These are phyloP conservation scores for Pythium sukuiense DNA, from an alignment of 352 stramenopile genomes.

Conservation along the genomic window DNA sequence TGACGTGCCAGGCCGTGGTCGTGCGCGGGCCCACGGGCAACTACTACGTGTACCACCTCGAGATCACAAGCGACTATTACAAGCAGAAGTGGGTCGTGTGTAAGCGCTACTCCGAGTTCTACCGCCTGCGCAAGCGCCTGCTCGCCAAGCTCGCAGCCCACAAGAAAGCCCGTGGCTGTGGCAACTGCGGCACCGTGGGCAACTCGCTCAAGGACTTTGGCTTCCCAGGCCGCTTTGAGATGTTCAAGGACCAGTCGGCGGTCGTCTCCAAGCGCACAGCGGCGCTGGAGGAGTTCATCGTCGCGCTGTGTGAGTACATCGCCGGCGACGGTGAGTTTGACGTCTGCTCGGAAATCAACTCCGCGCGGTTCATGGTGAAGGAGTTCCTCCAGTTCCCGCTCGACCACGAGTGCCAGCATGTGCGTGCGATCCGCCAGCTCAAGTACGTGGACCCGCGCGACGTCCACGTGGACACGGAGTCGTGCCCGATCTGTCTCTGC, in stretches of 20 bases:
- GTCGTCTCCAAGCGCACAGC: slow-evolving; percentile 65
- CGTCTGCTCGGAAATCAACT: slow-evolving; percentile 65
- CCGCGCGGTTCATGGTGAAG: slow-evolving; percentile 73
- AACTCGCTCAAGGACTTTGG: slow-evolving; percentile 65
- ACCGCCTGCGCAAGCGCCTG: slow-evolving; percentile 75
- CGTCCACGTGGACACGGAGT: slow-evolving; percentile 78
- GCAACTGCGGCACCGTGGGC: slow-evolving; percentile 52
- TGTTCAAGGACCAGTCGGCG: slow-evolving; percentile 68
- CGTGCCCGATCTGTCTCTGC: slow-evolving; percentile 80
- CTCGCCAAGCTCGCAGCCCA: slow-evolving; percentile 59
- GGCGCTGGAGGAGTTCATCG: slow-evolving; percentile 78
- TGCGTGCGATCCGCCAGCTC: slow-evolving; percentile 77
- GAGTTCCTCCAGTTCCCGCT: slow-evolving; percentile 84
- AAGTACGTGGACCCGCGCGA: slow-evolving; percentile 85
- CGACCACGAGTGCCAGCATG: slow-evolving; percentile 79
- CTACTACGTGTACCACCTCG: slow-evolving; percentile 86
- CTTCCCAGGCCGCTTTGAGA: slow-evolving; percentile 70
- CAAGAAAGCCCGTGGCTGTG: slow-evolving; percentile 52
- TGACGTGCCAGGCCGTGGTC: slow-evolving; percentile 69
- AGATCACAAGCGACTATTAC: slow-evolving; percentile 88
- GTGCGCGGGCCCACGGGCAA: slow-evolving; percentile 72
- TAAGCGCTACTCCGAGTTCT: slow-evolving; percentile 88
- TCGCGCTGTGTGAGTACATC: slow-evolving; percentile 76
- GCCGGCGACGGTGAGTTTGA: slow-evolving; percentile 43
- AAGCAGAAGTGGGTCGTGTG: slow-evolving; percentile 89